phyloP scores from a whole-genome alignment of 352 stramenopile genomes.

The Pythium dissotocum region DNA sequence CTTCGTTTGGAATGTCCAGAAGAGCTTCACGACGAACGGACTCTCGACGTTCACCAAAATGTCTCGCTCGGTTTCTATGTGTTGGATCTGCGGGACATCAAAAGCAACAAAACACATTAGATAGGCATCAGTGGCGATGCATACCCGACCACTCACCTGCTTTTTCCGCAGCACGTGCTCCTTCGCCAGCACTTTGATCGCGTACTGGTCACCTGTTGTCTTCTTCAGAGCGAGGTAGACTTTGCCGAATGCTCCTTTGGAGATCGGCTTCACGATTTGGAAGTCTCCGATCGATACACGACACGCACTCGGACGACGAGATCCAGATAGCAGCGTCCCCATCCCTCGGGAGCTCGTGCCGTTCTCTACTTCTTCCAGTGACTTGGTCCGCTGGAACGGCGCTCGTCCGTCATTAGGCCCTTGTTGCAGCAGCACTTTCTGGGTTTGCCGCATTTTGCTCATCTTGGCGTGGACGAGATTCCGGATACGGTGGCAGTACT shows the following conservation, averaged over 20 bases:
- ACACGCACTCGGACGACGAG: slow-evolving; percentile 40
- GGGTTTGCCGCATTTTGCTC: slow-evolving; percentile 82
- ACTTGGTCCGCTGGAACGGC: slow-evolving; percentile 78
- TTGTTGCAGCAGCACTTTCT: slow-evolving; percentile 80
- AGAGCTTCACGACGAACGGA: slow-evolving; percentile 91
- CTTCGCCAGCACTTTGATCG: slow-evolving; percentile 91
- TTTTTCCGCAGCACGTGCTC: slow-evolving; percentile 89
- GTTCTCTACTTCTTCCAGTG: slow-evolving; percentile 65
- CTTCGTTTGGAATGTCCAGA: slow-evolving; percentile 91
- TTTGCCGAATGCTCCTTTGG: slow-evolving; percentile 88
- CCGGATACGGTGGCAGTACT: slow-evolving; percentile 58
- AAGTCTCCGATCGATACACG: slow-evolving; percentile 85
- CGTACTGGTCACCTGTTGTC: slow-evolving; percentile 87
- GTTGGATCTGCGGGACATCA: slow-evolving; percentile 49
- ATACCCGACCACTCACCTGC: slow-evolving; percentile 44
- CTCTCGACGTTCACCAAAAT: slow-evolving; percentile 87
- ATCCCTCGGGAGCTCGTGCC: neutral
- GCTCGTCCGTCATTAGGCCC: slow-evolving; percentile 38
- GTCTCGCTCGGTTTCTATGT: slow-evolving; percentile 89
- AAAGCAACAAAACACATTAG: neutral
- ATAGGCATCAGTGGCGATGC: neutral
- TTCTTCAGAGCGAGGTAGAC: slow-evolving; percentile 89
- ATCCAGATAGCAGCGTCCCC: slow-evolving; percentile 1
- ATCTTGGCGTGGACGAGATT: slow-evolving; percentile 87
- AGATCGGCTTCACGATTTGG: slow-evolving; percentile 89